Conservation (phyloP, 2,329 filamentous ascomycete species). For the Penicillium sp. region DNA sequence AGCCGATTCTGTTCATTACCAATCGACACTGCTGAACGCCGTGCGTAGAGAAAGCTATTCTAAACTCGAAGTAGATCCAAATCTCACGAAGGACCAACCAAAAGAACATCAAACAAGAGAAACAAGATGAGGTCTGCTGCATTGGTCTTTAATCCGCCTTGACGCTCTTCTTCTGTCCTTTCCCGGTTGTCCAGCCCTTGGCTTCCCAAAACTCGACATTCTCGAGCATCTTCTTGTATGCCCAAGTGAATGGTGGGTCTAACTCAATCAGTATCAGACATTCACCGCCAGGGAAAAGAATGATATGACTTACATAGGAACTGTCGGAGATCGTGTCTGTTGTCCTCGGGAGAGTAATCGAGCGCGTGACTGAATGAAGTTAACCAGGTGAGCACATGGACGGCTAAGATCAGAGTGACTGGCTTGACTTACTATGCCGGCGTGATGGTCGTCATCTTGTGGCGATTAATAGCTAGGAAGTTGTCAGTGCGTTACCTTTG, state of each 20-base stretch:
- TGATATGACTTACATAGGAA: conserved; percentile 54
- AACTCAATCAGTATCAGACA: conserved; percentile 3
- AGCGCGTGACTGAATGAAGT: conserved; percentile 48
- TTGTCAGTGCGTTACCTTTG: not conserved
- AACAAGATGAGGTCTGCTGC: not conserved
- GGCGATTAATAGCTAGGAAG: conserved; percentile 57
- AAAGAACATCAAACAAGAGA: not conserved
- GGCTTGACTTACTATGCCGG: conserved; percentile 52
- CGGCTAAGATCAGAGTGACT: not conserved
- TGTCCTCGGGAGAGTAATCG: conserved; percentile 62
- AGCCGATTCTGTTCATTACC: not conserved
- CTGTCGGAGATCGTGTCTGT: conserved; percentile 63
- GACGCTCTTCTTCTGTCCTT: conserved; percentile 45
- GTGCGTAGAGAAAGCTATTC: not conserved
- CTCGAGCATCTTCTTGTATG: conserved; percentile 57
- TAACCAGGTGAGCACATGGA: not conserved
- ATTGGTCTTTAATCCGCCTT: conserved; percentile 38
- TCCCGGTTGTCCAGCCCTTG: conserved; percentile 41
- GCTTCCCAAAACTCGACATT: conserved; percentile 53
- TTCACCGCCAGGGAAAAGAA: not conserved
- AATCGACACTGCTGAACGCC: not conserved
- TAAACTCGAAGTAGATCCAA: not conserved
- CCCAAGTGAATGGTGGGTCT: conserved; percentile 51
- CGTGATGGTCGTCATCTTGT: conserved; percentile 32
- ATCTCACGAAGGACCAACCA: not conserved